Evolutionary conservation across 495 filamentous ascomycete genomes (phyloP).

Genomic region (Cladorrhinum samala): DNA sequence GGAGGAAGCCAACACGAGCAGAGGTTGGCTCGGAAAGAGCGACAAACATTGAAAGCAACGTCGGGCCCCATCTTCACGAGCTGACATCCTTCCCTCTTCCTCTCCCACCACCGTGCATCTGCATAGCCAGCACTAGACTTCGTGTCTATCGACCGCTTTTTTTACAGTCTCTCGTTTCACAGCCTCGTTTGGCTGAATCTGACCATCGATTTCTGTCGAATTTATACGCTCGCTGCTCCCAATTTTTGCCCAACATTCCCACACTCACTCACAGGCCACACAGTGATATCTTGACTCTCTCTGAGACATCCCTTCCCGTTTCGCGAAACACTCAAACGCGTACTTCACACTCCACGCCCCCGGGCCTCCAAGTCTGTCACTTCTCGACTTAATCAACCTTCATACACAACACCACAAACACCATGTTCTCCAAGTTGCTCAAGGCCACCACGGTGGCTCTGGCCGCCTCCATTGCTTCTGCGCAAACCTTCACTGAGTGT

Average conservation of each 20-base stretch:
- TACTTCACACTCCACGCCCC: background rate
- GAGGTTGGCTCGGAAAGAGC: background rate
- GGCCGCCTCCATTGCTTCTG: conserved; percentile 45
- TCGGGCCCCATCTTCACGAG: conserved; percentile 1
- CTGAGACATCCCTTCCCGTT: background rate
- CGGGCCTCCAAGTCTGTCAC: background rate
- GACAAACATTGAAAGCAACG: conserved; percentile 9
- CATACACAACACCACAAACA: too few relatives aligned
- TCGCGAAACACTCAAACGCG: background rate
- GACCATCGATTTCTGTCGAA: background rate
- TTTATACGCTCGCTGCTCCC: conserved; percentile 11
- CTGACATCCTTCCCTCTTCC: background rate
- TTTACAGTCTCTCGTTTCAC: conserved; percentile 14
- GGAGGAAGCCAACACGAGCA: conserved; percentile 12
- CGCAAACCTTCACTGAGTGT: conserved; percentile 71
- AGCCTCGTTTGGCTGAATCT: background rate
- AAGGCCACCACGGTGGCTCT: conserved; percentile 34
- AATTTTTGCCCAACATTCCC: background rate
- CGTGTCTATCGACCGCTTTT: conserved; percentile 13
- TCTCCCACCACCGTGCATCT: background rate
- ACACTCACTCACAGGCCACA: background rate
- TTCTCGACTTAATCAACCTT: background rate
- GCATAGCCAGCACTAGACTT: conserved; percentile 2
- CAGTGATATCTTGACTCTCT: background rate
- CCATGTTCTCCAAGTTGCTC: conserved; percentile 40